These are phyloP conservation scores for Macrophomina pseudophaseolina DNA, from an alignment of 2,329 filamentous ascomycete species.

Conservation along the genomic window DNA sequence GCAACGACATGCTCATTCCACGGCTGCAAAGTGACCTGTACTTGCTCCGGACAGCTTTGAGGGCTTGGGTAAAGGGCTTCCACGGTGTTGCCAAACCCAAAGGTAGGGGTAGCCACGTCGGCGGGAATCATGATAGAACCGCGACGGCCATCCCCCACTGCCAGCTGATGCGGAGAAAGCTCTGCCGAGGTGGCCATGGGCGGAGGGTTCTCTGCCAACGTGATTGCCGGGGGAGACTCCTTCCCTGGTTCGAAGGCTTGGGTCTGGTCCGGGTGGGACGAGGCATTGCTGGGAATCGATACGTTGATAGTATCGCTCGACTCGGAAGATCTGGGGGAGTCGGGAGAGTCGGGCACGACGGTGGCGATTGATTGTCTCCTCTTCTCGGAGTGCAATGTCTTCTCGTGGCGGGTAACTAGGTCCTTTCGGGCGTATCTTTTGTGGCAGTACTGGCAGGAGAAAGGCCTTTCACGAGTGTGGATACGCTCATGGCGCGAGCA, in stretches of 20 bases:
- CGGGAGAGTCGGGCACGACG: conserved; percentile 8
- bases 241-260: not conserved
- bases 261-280: not conserved
- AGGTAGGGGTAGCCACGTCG: not conserved
- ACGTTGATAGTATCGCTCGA: conserved; percentile 19
- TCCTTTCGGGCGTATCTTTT: conserved; percentile 44
- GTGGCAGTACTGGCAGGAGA: conserved; percentile 41
- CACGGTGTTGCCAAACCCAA: conserved; percentile 10
- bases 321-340: not conserved
- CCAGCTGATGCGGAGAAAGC: conserved; percentile 6
- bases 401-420: conserved; percentile 43
- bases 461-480: conserved; percentile 42
- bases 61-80: conserved; percentile 22
- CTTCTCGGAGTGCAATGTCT: conserved; percentile 38
- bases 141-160: not conserved
- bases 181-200: not conserved
- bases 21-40: not conserved
- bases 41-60: conserved; percentile 22
- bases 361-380: conserved; percentile 20
- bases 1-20: not conserved
- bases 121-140: conserved; percentile 3
- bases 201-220: not conserved
- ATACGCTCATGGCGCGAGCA: conserved; percentile 43
- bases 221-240: not conserved
- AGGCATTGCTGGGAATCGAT: conserved; percentile 10